phyloP scores from a whole-genome alignment of 2,329 filamentous ascomycete genomes.

The Cercospora sp. region DNA sequence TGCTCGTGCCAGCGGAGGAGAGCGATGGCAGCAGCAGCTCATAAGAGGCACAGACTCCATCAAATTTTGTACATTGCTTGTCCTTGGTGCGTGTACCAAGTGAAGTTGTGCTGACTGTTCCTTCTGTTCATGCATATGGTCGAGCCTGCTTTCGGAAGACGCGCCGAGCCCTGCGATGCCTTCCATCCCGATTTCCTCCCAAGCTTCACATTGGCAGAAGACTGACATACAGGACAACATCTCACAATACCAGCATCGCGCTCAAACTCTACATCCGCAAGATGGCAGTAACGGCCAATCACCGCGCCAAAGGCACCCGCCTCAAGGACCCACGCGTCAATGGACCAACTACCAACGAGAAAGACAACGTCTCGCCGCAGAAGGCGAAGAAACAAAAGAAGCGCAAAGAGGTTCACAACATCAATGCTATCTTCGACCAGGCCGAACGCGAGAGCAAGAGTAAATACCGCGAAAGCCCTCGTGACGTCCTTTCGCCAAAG shows the following conservation, averaged over 20 bases:
- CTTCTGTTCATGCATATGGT: background rate
- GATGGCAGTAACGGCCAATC: background rate
- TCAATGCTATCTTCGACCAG: constrained; percentile 26
- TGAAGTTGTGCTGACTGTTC: background rate
- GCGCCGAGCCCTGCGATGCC: background rate
- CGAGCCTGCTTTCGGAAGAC: background rate
- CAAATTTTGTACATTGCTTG: constrained; percentile 17
- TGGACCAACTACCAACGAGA: background rate
- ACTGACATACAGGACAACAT: constrained; percentile 1
- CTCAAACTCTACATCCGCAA: background rate
- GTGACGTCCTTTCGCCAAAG: constrained; percentile 13
- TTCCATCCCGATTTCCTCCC: background rate
- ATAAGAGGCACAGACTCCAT: constrained; percentile 8
- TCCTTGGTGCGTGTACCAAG: constrained; percentile 2
- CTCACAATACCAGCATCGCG: background rate
- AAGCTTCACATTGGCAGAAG: background rate
- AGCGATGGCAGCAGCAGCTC: constrained; percentile 26
- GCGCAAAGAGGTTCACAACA: constrained; percentile 17
- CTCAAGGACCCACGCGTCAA: background rate
- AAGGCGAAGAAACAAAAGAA: constrained; percentile 15
- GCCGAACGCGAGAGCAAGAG: background rate
- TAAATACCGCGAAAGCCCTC: background rate
- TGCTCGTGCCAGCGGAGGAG: constrained; percentile 70
- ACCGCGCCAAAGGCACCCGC: background rate
- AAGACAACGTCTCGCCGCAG: constrained; percentile 21